Evolutionary conservation across 352 stramenopile species (phyloP), one percentile per base, ranked within the genome.

Genomic region (Globisporangium spinosum): DNA sequence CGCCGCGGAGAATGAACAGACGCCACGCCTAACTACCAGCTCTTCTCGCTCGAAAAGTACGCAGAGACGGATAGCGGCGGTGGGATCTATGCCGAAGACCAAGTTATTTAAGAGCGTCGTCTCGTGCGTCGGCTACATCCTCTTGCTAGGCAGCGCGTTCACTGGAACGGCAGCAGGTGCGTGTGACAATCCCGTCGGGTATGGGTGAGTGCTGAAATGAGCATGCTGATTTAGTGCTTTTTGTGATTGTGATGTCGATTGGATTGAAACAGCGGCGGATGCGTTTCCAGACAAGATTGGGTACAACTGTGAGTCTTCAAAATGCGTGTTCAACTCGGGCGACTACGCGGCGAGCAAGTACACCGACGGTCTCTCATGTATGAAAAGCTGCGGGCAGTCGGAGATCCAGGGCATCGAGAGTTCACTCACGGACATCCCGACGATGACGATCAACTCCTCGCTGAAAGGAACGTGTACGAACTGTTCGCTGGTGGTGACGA

Each of bases 381-480:
- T 90, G 60, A 78, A 77, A 59, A 43, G 64, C 29, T 93, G 85
- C 62, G 73, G 70, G 2, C 60, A 67, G n/a, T 74, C 76, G 3
- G 71, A 86, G 38, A 55, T 83, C 60, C 72, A 82, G 62, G 82
- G 70, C 62, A 72, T 83, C 67, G 73, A 76, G 51, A 82, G 70
- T 61, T 66, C 74, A 56, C 78, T 93, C n/a, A 79, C 65, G 20
- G 81, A 91, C 61, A 70, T 76, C 35, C 69, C 75, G n/a, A 70
- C 47, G 38, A 77, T 93, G 54, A 71, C 51, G 9, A 69, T 93
- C 47, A 54, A 51, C 2, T 85, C 85, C 49, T 81, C 73, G n/a
- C 70, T 83, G 17, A 86, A 89, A 35, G 86, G 86, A 69, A 94
- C 84, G 64, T 94, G 86, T 55, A 64, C 65, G 35, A 80, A 91